These are phyloP conservation scores for Datisca glomerata DNA, from an alignment of 306 rosid genomes.

Conservation along the genomic window DNA sequence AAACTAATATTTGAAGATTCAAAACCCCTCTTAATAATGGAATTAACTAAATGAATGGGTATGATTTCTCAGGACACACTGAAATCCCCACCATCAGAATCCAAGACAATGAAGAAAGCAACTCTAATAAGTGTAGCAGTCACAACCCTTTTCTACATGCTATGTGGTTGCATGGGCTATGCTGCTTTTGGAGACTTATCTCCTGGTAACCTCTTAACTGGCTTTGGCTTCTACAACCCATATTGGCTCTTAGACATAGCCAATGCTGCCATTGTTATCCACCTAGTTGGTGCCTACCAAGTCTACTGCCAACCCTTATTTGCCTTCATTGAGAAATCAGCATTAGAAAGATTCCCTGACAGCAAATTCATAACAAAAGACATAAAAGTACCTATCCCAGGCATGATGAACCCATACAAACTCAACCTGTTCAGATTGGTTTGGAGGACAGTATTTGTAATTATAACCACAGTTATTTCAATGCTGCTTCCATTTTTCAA, in stretches of 20 bases:
- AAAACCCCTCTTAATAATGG: neutral
- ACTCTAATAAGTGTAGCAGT: conserved; percentile 33
- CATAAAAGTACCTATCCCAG: conserved; percentile 19
- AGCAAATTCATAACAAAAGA: conserved; percentile 34
- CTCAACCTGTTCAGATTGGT: conserved; percentile 48
- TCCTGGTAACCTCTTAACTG: conserved; percentile 74
- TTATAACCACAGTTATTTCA: conserved; percentile 35
- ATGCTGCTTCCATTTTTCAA: conserved; percentile 74
- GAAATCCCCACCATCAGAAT: conserved; percentile 59
- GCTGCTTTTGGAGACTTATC: conserved; percentile 61
- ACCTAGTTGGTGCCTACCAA: conserved; percentile 81
- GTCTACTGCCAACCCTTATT: conserved; percentile 66
- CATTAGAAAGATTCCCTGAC: conserved; percentile 23
- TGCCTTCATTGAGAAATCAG: conserved; percentile 43
- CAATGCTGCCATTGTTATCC: conserved; percentile 63
- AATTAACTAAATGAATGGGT: neutral
- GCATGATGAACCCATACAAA: conserved; percentile 16
- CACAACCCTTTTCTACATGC: conserved; percentile 69
- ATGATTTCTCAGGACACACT: conserved; percentile 45
- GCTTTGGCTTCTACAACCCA: conserved; percentile 67
- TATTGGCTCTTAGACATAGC: conserved; percentile 78
- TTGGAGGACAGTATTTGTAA: conserved; percentile 60
- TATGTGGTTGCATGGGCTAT: conserved; percentile 69
- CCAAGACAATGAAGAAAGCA: conserved; percentile 65
- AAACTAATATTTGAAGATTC: too few relatives aligned